Base-by-base conservation (phyloP, 495 filamentous ascomycete genomes). In the Chlorociboria aeruginascens region DNA sequence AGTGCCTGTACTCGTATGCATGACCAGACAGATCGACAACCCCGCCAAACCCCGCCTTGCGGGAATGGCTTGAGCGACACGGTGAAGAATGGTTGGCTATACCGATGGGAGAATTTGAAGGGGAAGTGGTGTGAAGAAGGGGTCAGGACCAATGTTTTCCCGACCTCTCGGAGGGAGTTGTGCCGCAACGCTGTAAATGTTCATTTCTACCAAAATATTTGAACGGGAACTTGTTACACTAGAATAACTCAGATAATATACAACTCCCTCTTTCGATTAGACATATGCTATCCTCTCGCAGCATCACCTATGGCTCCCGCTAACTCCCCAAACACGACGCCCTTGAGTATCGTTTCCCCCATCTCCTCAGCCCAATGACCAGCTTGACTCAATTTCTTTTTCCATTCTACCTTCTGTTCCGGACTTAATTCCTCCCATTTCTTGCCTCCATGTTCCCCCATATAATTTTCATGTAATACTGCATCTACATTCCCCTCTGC, bases 281-380 rank as follows among this genome's bases (percentile, higher is more conserved):
- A 25, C 20, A 20, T 17, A 40, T 43, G 35, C 44, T 36, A 47
- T 30, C 40, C 48, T 3, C 54, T 54, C 32, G 57, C 54, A 50
- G 49, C 54, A 6, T 45, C 30, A 25, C 51, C 54, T 0, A 61
- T 62, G 13, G 58, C 63, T 25, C 51, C 59, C 12, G 46, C 59
- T 16, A 81, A 72, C 63, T 86, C 74, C 16, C 78, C 73, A 66
- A 93, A 93, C 39, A 93, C 62, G 7, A 95, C 71, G 7, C 83
- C 79, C 61, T 80, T 72, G 32, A 92, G 70, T 10, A 92, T 72
- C 31, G 70, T 72, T 64, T 87, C 84, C 1, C 83, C 83, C 64
- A 89, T 74, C 33, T 74, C 74, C 46, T 74, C 73, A 6, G 73
- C 69, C 85, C 85, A 89, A 44, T 86, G 71, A 4, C 86, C 87